Conservation (phyloP, 208 protist genomes). For the Strigomonas culicis region DNA sequence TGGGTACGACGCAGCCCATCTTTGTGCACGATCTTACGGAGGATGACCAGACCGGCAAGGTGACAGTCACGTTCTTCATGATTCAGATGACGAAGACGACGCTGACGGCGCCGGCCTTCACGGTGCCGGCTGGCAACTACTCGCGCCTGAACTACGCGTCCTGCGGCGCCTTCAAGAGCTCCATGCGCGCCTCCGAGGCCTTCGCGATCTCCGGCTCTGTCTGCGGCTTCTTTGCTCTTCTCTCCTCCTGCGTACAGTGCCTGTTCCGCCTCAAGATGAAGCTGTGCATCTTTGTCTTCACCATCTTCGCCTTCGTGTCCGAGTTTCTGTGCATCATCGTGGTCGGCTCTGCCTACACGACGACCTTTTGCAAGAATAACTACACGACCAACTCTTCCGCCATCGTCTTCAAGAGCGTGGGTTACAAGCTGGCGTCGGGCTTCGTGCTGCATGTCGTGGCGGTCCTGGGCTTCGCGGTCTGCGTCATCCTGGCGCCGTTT, state of each 20-base stretch:
- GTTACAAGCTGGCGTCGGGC: slow-evolving; percentile 32
- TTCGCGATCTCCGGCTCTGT: slow-evolving; percentile 41
- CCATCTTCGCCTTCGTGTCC: slow-evolving; percentile 26
- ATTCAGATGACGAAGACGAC: slow-evolving; percentile 19
- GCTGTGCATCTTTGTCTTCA: slow-evolving; percentile 46
- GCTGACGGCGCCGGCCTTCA: slow-evolving; percentile 14
- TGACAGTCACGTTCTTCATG: slow-evolving; percentile 31
- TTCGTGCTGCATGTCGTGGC: slow-evolving; percentile 47
- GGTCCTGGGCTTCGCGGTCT: slow-evolving; percentile 22
- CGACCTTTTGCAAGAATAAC: slow-evolving; percentile 26
- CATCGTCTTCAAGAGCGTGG: slow-evolving; percentile 36
- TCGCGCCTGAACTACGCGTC: slow-evolving; percentile 45
- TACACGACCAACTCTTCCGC: slow-evolving; percentile 20
- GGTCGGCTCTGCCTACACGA: slow-evolving; percentile 22
- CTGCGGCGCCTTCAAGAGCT: slow-evolving; percentile 30
- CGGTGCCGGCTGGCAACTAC: neutral
- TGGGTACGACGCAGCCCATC: slow-evolving; percentile 37
- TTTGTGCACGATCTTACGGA: slow-evolving; percentile 16
- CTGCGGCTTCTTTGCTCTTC: slow-evolving; percentile 40
- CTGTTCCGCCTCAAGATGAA: slow-evolving; percentile 45
- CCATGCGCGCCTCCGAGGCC: slow-evolving; percentile 37
- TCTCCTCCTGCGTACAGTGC: slow-evolving; percentile 33
- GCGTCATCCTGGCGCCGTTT: slow-evolving; percentile 39
- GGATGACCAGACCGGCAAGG: slow-evolving; percentile 28
- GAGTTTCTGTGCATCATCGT: slow-evolving; percentile 33